phyloP scores from a whole-genome alignment of 768 basidiomycete genomes.

The Leccinum variicolor region DNA sequence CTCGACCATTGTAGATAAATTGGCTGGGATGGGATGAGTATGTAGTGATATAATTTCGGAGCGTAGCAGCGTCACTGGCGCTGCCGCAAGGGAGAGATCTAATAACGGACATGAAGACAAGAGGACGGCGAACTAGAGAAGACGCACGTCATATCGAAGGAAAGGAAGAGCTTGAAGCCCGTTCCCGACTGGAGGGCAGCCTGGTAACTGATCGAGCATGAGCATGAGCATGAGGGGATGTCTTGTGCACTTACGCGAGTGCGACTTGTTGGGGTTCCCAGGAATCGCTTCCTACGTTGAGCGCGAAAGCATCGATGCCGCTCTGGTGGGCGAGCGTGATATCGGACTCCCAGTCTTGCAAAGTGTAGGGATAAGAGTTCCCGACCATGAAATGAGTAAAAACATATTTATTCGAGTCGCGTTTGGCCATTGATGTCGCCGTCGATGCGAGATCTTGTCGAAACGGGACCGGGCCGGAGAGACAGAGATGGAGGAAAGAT shows the following conservation, averaged over 20 bases:
- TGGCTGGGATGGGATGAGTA: slow-evolving; percentile 60
- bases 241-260: slow-evolving; percentile 48
- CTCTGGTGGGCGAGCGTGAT: slow-evolving; percentile 52
- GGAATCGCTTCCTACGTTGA: slow-evolving; percentile 63
- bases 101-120: background rate
- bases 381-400: slow-evolving; percentile 62
- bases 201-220: slow-evolving; percentile 41
- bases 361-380: slow-evolving; percentile 61
- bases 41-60: slow-evolving; percentile 52
- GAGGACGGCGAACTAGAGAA: background rate
- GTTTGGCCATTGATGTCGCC: slow-evolving; percentile 6
- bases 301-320: slow-evolving; percentile 67
- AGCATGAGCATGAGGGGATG: slow-evolving; percentile 9
- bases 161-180: slow-evolving; percentile 71
- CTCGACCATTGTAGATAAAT: slow-evolving; percentile 41
- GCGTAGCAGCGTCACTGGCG: slow-evolving; percentile 42
- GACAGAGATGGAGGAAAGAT: slow-evolving; percentile 4
- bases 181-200: slow-evolving; percentile 51
- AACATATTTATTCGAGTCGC: slow-evolving; percentile 40
- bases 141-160: slow-evolving; percentile 73
- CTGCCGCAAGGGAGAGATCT: slow-evolving; percentile 56
- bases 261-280: slow-evolving; percentile 64
- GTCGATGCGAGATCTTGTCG: background rate
- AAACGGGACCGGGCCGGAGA: slow-evolving; percentile 15
- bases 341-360: slow-evolving; percentile 43